A percentile compares a stretch with the other conserved stretches of the same genome.
Evolutionary conservation across 139 green algal genomes (phyloP).

Genomic region (Ostreobium quekettii): DNA sequence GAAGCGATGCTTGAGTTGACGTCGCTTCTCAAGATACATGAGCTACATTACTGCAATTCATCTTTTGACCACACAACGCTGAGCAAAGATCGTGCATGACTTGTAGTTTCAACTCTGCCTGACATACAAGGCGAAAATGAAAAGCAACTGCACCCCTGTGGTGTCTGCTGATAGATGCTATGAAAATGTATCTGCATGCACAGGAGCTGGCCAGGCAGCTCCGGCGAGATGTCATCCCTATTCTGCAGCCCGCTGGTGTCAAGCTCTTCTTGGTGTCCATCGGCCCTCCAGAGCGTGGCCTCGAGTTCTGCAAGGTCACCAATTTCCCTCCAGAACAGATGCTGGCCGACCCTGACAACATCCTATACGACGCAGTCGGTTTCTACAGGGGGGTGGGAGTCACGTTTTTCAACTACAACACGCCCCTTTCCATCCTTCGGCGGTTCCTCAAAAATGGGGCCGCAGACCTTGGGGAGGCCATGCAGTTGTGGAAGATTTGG

Average conservation of each 20-base stretch:
- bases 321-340: slow-evolving; percentile 27
- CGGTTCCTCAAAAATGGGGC: slow-evolving; percentile 18
- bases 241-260: slow-evolving; percentile 18
- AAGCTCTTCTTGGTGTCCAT: slow-evolving; percentile 38
- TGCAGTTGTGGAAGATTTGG: slow-evolving; percentile 36
- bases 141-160: too few species aligned
- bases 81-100: too few species aligned
- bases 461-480: slow-evolving; percentile 24
- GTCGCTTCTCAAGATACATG: too few species aligned
- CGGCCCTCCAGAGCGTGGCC: slow-evolving; percentile 24
- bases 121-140: too few species aligned
- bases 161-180: too few species aligned
- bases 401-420: slow-evolving; percentile 26
- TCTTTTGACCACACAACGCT: too few species aligned
- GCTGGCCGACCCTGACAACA: slow-evolving; percentile 31
- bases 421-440: slow-evolving; percentile 21
- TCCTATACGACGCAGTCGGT: slow-evolving; percentile 27
- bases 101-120: too few species aligned
- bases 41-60: too few species aligned
- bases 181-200: not conserved
- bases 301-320: slow-evolving; percentile 28
- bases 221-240: slow-evolving; percentile 25
- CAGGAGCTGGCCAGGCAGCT: slow-evolving; percentile 31
- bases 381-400: slow-evolving; percentile 23
- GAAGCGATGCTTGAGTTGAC: too few species aligned